Evolutionary conservation across 345 rosid genomes (phyloP).

Genomic region (Erysimum cheiranthoides): DNA sequence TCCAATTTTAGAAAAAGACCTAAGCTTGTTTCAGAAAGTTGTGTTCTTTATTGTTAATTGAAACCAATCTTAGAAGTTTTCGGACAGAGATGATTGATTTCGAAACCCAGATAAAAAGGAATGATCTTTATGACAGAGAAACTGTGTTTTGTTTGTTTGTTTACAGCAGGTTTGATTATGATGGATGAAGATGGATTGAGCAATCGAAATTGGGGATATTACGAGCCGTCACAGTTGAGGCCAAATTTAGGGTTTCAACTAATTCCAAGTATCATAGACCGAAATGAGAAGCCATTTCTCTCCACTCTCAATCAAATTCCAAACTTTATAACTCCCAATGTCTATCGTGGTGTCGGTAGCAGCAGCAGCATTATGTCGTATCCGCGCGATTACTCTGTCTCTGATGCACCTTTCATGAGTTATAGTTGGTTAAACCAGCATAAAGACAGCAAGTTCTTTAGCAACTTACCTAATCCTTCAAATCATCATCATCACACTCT

Average conservation of each 20-base stretch:
- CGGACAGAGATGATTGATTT: conserved; percentile 11
- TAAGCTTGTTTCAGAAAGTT: neutral
- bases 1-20: neutral
- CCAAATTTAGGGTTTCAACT: conserved; percentile 81
- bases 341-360: conserved; percentile 36
- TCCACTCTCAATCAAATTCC: conserved; percentile 70
- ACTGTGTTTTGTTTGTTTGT: neutral
- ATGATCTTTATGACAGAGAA: neutral
- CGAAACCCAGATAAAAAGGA: conserved; percentile 8
- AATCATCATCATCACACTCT: conserved; percentile 50
- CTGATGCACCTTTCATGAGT: conserved; percentile 66
- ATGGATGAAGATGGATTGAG: conserved; percentile 76
- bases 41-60: neutral
- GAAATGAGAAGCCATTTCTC: conserved; percentile 68
- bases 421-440: conserved; percentile 72
- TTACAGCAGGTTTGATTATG: conserved; percentile 44
- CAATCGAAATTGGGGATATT: conserved; percentile 88
- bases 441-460: conserved; percentile 68
- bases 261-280: conserved; percentile 62
- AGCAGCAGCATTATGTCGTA: conserved; percentile 57
- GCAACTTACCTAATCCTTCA: conserved; percentile 54
- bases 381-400: conserved; percentile 62
- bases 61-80: no score
- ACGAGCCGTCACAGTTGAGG: conserved; percentile 74
- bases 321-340: conserved; percentile 45